Percentiles rank a stretch among this genome's conserved stretches.
phyloP scores from a whole-genome alignment of 1,139 yeast species.

The Pichia sp. region DNA sequence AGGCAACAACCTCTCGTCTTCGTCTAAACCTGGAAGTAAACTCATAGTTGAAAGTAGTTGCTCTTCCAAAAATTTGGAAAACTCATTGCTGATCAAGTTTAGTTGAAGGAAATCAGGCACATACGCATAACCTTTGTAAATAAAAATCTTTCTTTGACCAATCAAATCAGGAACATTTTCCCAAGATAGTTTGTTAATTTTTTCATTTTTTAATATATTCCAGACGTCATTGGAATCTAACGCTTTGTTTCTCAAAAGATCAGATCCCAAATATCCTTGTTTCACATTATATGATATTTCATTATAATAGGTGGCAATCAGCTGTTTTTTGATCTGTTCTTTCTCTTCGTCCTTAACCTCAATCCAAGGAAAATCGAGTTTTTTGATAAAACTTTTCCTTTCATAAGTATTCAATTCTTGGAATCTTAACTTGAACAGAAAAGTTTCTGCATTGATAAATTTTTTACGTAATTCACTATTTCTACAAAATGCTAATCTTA shows the following conservation, averaged over 20 bases:
- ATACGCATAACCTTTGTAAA: slow-evolving; percentile 68
- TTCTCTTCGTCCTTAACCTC: slow-evolving; percentile 61
- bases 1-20: slow-evolving; percentile 84
- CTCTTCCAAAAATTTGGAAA: slow-evolving; percentile 42
- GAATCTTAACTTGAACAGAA: slow-evolving; percentile 67
- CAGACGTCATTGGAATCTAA: slow-evolving; percentile 9
- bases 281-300: slow-evolving; percentile 17
- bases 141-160: slow-evolving; percentile 56
- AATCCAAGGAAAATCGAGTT: slow-evolving; percentile 63
- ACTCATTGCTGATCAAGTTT: slow-evolving; percentile 56
- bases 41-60: slow-evolving; percentile 65
- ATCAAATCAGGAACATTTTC: slow-evolving; percentile 75
- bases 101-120: slow-evolving; percentile 79
- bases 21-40: slow-evolving; percentile 77
- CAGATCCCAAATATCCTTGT: slow-evolving; percentile 5
- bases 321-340: slow-evolving; percentile 35
- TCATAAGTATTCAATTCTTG: slow-evolving; percentile 58
- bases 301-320: slow-evolving; percentile 44
- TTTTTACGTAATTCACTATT: slow-evolving; percentile 78
- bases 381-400: slow-evolving; percentile 58
- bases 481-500: slow-evolving; percentile 84
- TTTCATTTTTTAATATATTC: slow-evolving; percentile 43
- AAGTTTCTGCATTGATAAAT: slow-evolving; percentile 68
- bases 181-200: slow-evolving; percentile 76
- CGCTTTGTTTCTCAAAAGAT: not conserved